Evolutionary conservation across 1,284 basidiomycete genomes (phyloP).

Genomic region (Thecaphora thlaspeos): DNA sequence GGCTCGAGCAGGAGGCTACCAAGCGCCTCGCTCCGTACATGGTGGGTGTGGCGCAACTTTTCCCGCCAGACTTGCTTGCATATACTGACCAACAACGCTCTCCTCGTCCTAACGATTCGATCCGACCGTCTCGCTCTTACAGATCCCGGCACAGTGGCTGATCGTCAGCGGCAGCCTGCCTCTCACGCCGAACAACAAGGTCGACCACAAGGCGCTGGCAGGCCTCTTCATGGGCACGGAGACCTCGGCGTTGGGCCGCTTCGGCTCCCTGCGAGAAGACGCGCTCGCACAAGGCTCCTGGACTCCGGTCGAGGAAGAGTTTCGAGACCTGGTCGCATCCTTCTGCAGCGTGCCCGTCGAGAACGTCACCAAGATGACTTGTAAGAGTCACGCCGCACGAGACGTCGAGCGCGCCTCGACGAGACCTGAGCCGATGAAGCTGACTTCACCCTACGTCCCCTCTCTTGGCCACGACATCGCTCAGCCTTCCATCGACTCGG

Average conservation of each 20-base stretch:
- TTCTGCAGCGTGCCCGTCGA: conserved; percentile 18
- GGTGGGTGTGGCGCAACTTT: conserved; percentile 8
- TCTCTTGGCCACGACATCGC: conserved; percentile 5
- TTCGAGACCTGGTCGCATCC: conserved; percentile 18
- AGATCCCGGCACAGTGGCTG: conserved; percentile 43
- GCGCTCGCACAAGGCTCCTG: conserved; percentile 10
- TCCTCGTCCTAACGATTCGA: not conserved
- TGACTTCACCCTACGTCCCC: too few species aligned
- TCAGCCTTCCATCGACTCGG: conserved; percentile 49
- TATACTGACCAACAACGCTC: too few species aligned
- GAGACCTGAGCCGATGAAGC: too few species aligned
- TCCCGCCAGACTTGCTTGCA: too few species aligned
- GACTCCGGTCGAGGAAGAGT: conserved; percentile 20
- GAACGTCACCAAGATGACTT: conserved; percentile 27
- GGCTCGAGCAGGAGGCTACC: conserved; percentile 29
- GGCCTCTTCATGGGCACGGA: conserved; percentile 22
- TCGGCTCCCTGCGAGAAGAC: conserved; percentile 15
- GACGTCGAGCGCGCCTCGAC: too few species aligned
- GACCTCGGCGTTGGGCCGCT: conserved; percentile 8
- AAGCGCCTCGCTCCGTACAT: conserved; percentile 48
- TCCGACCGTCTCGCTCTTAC: not conserved
- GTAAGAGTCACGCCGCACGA: too few species aligned
- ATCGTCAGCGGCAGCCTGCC: conserved; percentile 33
- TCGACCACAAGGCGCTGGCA: conserved; percentile 38
- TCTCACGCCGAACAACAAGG: conserved; percentile 55